Conservation (phyloP, 2,329 filamentous ascomycete species). For the Lachnellula cervina region DNA sequence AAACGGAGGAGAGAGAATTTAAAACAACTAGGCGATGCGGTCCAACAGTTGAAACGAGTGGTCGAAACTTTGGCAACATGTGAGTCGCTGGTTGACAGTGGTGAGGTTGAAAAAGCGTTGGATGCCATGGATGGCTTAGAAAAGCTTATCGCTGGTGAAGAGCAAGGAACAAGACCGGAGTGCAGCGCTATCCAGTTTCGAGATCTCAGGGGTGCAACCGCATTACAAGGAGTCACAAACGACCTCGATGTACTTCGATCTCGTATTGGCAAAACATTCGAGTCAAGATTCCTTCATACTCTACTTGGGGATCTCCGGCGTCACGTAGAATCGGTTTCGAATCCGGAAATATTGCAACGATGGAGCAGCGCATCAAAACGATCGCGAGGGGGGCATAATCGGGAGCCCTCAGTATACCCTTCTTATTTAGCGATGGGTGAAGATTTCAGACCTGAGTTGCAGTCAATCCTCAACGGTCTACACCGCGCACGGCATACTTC, state of each 20-base stretch:
- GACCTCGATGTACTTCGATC: constrained; percentile 72
- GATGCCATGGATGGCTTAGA: constrained; percentile 74
- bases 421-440: constrained; percentile 73
- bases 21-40: constrained; percentile 72
- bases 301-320: constrained; percentile 73
- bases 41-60: constrained; percentile 75
- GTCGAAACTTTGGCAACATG: constrained; percentile 70
- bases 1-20: constrained; percentile 79
- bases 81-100: constrained; percentile 75
- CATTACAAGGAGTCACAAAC: constrained; percentile 71
- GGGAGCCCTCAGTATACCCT: constrained; percentile 66
- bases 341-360: constrained; percentile 69
- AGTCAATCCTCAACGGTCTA: constrained; percentile 71
- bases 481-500: constrained; percentile 75
- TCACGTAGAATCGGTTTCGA: constrained; percentile 72
- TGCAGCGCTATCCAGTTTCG: constrained; percentile 37
- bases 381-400: constrained; percentile 60
- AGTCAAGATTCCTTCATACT: constrained; percentile 71
- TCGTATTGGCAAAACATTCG: constrained; percentile 82
- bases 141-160: constrained; percentile 70
- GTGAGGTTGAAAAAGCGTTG: constrained; percentile 77
- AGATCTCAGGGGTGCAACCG: constrained; percentile 72
- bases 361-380: constrained; percentile 78
- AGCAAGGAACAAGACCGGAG: constrained; percentile 21
- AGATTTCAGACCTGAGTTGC: constrained; percentile 64